Evolutionary conservation across 768 basidiomycete genomes (phyloP), one percentile per base, ranked within the genome.

Genomic region (Mycena galericulata): DNA sequence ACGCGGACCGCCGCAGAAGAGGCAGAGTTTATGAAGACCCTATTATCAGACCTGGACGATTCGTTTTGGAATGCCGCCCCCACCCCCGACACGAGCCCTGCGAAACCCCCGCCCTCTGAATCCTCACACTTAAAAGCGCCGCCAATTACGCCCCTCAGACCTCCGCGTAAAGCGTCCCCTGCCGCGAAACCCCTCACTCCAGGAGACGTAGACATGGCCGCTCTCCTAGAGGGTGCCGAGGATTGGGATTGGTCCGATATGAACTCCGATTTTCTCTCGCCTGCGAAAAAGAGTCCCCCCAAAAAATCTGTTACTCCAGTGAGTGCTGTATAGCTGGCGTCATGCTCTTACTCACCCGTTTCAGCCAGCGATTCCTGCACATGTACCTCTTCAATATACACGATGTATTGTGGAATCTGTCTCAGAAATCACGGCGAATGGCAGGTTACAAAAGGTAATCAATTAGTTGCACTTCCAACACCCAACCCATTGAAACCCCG

Each of bases 231-330:
- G 30, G 92, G 90, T 0, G 88, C 88, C 1, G 92, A 91, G 72
- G 81, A 85, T 40, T 92, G 91, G 89, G 90, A 93, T 70, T 89
- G 90, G 87, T 82, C 86, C 34, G 87, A 89, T 66, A 85, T 86
- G 82, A 80, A 83, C 55, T 76, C 79, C 0, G 86, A 88, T 66
- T 83, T 84, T 32, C 67, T 86, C 46, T 85, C 85, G 2, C 89
- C 89, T 4, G 84, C 82, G 64, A 90, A 87, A 62, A 80, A 82
- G 34, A 75, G 75, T 36, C 14, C 34, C 3, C 70, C 71, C 58
- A 72, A 47, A 50, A 67, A 47, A 58, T 15, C 18, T 30, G 34
- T 53, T 49, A 38, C 34, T 46, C 41, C 43, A 15, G 56, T 55
- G 51, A 54, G 46, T 51, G 22, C 61, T 24, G 36, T 41, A n/a